Evolutionary conservation across 768 basidiomycete species (phyloP), one percentile per base, ranked within the genome.

Genomic region (Rhodotorula toruloides): DNA sequence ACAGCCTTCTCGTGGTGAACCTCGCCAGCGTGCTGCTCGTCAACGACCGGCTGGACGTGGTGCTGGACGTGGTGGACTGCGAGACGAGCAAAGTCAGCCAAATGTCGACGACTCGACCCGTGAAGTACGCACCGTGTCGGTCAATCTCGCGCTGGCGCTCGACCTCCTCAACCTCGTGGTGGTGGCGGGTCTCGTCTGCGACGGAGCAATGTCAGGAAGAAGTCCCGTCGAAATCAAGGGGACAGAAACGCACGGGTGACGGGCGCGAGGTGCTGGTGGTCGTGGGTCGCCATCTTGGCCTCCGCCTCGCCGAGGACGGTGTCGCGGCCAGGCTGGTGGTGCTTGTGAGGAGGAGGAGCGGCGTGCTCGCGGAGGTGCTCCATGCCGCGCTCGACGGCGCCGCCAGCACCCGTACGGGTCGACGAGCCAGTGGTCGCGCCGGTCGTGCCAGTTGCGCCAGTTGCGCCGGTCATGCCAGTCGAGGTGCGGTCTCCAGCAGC

Each of bases 261-360:
- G 3, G 69, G 46, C 4, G 69, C 69, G 22, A 71, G 49, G 54
- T 71, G 69, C 61, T 66, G 60, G 61, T 67, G 69, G 61, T 71
- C 65, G 65, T 71, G 69, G 6, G 46, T 37, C 16, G 68, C 68
- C 2, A 14, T 36, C 53, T 58, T 58, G 22, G 64, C 68, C n/a
- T 58, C 60, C 0, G 22, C 25, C 47, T 70, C 54, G 53, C 40
- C 36, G 31, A 65, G 52, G 42, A 62, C 21, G 32, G 52, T 54
- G 31, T 61, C 59, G 13, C 46, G 25, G 6, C 8, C n/a, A 16
- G 58, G 55, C 49, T 65, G 68, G 37, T 42, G 0, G 40, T 65
- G 68, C 25, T 37, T 31, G 55, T 65, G 59, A 0, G 31, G n/a
- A 25, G 62, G 58, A 32, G 58, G 59, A n/a, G 36, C 32, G 21